A percentile compares a stretch with the other conserved stretches of the same genome.
These are phyloP conservation scores for Lomentospora prolificans DNA, from an alignment of 2,329 filamentous ascomycete genomes.

Conservation along the genomic window DNA sequence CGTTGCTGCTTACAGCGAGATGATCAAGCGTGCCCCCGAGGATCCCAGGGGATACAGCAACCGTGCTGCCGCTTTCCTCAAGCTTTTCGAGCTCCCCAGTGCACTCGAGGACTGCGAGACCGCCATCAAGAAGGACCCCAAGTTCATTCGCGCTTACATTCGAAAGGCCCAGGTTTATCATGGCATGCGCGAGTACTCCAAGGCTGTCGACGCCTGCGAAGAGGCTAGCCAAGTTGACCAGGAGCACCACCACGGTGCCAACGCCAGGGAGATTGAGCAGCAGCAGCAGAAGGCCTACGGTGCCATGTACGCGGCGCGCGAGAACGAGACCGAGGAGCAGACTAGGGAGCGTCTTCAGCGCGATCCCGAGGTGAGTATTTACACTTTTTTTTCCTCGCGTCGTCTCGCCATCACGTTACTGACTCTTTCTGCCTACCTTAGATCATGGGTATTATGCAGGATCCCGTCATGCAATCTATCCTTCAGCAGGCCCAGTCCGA, in stretches of 20 bases:
- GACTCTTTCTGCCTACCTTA: conserved; percentile 14
- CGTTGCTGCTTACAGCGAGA: conserved; percentile 88
- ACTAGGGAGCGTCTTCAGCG: conserved; percentile 82
- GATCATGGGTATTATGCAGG: conserved; percentile 87
- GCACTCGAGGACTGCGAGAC: conserved; percentile 87
- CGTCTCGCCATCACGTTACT: neutral
- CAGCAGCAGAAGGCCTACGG: conserved; percentile 88
- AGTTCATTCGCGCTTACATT: conserved; percentile 92
- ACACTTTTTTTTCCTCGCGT: neutral
- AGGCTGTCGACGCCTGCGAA: conserved; percentile 79
- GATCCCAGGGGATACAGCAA: conserved; percentile 95
- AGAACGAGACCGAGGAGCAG: conserved; percentile 94
- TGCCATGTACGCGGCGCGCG: conserved; percentile 81
- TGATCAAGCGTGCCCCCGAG: conserved; percentile 89
- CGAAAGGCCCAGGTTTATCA: conserved; percentile 93
- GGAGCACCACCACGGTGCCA: conserved; percentile 58
- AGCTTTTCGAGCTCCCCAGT: conserved; percentile 89
- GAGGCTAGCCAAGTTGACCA: conserved; percentile 71
- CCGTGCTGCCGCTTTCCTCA: conserved; percentile 92
- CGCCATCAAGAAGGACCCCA: conserved; percentile 82
- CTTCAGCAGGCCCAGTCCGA: conserved; percentile 93
- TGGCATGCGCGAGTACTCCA: conserved; percentile 97
- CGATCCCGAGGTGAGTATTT: conserved; percentile 78
- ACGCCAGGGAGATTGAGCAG: conserved; percentile 83
- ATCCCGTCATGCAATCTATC: conserved; percentile 96